These are phyloP conservation scores for Corymbia citriodora DNA, from an alignment of 441 rosid genomes.

Conservation along the genomic window DNA sequence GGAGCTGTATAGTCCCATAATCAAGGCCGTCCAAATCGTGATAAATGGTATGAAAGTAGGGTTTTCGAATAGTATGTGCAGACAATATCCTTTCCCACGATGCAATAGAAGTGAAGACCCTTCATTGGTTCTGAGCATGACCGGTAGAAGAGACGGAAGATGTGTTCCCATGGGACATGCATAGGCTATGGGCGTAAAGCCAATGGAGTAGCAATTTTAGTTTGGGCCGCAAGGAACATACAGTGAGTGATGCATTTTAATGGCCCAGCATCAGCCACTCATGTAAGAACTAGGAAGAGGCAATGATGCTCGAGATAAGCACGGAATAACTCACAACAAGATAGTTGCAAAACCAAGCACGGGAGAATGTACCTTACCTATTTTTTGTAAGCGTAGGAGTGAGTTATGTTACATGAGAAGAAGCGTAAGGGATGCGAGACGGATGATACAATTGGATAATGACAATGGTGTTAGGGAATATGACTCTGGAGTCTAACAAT, in stretches of 20 bases:
- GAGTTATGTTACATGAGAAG: background rate
- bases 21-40: background rate
- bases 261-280: background rate
- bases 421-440: background rate
- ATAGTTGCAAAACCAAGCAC: background rate
- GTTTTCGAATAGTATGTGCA: background rate
- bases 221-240: background rate
- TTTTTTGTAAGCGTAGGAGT: background rate
- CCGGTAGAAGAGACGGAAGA: background rate
- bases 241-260: background rate
- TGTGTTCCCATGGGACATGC: background rate
- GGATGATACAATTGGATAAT: background rate
- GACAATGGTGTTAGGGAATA: background rate
- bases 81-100: background rate
- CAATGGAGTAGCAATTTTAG: background rate
- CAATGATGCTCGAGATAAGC: background rate
- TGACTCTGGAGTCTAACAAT: background rate
- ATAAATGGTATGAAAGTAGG: background rate
- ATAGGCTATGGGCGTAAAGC: background rate
- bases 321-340: fast-evolving
- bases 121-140: background rate
- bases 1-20: background rate
- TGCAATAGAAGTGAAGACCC: background rate
- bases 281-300: background rate
- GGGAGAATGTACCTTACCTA: background rate